Evolutionary conservation across 1,284 basidiomycete genomes (phyloP), one percentile per base, ranked within the genome.

Genomic region (Cystobasidium sp.): DNA sequence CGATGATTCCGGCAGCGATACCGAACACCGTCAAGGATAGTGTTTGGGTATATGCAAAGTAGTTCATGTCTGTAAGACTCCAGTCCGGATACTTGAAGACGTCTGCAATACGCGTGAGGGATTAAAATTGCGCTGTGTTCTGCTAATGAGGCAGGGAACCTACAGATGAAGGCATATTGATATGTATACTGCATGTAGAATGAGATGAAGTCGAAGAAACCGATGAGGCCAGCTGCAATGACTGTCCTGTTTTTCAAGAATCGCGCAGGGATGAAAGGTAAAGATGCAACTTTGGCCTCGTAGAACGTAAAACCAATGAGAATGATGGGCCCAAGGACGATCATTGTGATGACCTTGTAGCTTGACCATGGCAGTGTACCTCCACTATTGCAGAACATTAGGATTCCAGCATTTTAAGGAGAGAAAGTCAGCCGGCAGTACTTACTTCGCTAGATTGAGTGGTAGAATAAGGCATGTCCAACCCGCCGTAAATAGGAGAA

Each of bases 401-500:
- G n/a, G n/a, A n/a, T n/a, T n/a, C n/a, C n/a, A n/a, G n/a, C n/a
- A n/a, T n/a, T n/a, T n/a, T n/a, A n/a, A n/a, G n/a, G n/a, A n/a
- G n/a, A n/a, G n/a, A n/a, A n/a, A n/a, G n/a, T n/a, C n/a, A n/a
- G n/a, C n/a, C n/a, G n/a, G n/a, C n/a, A n/a, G n/a, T n/a, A 39
- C 16, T 18, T 6, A 14, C 20, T 7, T 7, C 16, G 10, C 16
- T 37, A 8, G 5, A 31, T 31, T 31, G 31, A 31, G 31, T 3
- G 24, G 31, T 1, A 41, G 31, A 51, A 41, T 61, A 43, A 70
- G 44, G 59, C 70, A 76, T 1, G 81, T 73, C 78, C 81, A 82
- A 22, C 87, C 87, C 14, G 86, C 82, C 1, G 87, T 89, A 49
- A 92, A 85, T 47, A 92, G 85, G 41, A 88, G 47, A n/a, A 92